Evolutionary conservation across 768 basidiomycete species (phyloP).

Genomic region (Suillus clintonianus): DNA sequence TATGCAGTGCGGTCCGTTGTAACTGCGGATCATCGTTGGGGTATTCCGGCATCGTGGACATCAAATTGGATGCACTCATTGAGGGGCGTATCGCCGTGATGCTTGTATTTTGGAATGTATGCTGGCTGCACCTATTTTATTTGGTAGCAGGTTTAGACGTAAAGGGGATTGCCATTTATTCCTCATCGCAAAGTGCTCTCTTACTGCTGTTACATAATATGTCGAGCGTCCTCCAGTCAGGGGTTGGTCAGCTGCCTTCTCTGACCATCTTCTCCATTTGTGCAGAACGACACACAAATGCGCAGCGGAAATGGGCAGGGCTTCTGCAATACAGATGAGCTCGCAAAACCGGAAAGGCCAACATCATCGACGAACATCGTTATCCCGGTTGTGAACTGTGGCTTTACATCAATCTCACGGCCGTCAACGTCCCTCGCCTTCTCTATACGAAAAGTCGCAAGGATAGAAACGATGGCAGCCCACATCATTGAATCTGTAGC

Average conservation of each 20-base stretch:
- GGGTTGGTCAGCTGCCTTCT: background rate
- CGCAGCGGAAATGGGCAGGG: background rate
- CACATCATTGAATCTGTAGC: slow-evolving; percentile 6
- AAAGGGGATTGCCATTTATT: background rate
- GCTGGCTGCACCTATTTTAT: background rate
- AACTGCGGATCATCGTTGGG: background rate
- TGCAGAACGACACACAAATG: background rate
- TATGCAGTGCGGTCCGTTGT: background rate
- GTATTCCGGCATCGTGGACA: background rate
- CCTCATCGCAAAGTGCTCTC: background rate
- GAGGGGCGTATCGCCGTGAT: background rate
- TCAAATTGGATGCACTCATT: background rate
- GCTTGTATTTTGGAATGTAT: background rate
- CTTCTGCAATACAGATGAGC: background rate
- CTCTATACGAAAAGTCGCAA: slow-evolving; percentile 19
- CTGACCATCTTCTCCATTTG: background rate
- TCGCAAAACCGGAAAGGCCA: background rate
- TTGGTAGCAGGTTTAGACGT: background rate
- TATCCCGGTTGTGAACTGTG: background rate
- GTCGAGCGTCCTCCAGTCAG: background rate
- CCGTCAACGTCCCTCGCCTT: background rate
- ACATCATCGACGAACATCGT: background rate
- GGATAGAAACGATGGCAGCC: slow-evolving; percentile 13
- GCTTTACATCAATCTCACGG: background rate
- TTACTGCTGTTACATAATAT: background rate